Evolutionary conservation across 305 asterid species (phyloP), one percentile per base, ranked within the genome.

Genomic region (Rubia tinctorum): DNA sequence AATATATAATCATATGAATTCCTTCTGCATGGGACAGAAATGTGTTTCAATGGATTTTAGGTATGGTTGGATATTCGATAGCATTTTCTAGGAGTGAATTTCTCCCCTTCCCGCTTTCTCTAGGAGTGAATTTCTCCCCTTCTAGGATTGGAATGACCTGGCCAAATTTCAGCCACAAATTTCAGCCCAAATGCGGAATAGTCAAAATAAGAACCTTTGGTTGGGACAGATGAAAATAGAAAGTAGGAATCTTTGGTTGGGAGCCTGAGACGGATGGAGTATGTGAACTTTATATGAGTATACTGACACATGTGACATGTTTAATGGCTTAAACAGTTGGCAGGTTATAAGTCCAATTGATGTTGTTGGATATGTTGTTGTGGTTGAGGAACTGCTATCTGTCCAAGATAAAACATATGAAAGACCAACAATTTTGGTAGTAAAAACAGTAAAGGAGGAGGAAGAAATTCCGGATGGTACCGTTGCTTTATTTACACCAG

Each of bases 391-490:
- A 83, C 83, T 95, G 88, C 91, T 91, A 71, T 90, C 98, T 39
- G 97, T 95, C 81, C 98, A 95, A 85, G 86, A 91, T 77, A 84
- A 82, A 80, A 79, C 93, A 39, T 93, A 87, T 83, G 84, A 88
- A 37, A 90, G 83, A 77, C 96, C 92, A 75, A 95, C 99, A 62
- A 88, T 95, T 79, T 88, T 95, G 85, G 91, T 95, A 66, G 97
- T 97, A 69, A 93, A 89, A 82, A 86, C 91, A 83, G 99, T 95
- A 53, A 95, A 78, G 73, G 99, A 98, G 45, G 98, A 95, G 85
- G 99, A 95, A 81, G 99, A 95, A 88, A 95, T 95, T 81, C 99
- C 98, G 65, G 97, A 93, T 83, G 99, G 99, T 78, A 84, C 84
- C 65, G 97, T 91, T 68, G 98, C 98, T 30, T 95, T 95, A 79